Evolutionary conservation across 305 asterid species (phyloP).

Genomic region (Fraxinus albicans): DNA sequence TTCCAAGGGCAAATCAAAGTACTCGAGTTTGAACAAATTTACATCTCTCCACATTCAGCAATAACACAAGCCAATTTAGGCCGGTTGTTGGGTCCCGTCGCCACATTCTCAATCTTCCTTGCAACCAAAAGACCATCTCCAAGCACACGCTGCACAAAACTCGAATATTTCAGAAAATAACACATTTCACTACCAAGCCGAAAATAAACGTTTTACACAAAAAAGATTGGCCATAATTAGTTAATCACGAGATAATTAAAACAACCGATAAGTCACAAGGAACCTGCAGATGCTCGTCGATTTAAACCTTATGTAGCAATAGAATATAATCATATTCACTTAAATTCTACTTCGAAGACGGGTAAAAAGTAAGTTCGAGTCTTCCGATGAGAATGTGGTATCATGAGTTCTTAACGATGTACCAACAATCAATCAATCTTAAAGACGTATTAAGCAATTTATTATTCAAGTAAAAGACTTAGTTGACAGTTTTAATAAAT

Average conservation of each 20-base stretch:
- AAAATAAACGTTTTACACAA: not conserved
- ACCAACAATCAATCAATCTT: not conserved
- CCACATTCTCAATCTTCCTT: slow-evolving; percentile 96
- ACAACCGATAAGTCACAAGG: not conserved
- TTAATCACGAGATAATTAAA: not conserved
- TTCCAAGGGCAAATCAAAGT: not conserved
- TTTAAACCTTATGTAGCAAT: not conserved
- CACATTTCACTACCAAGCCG: not conserved
- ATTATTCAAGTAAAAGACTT: not conserved
- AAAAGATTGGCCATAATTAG: not conserved
- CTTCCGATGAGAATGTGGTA: not conserved
- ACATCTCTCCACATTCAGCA: slow-evolving; percentile 98
- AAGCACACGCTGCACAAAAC: slow-evolving; percentile 72
- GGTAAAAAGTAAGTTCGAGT: not conserved
- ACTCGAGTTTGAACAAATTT: slow-evolving; percentile 11
- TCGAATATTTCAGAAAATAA: slow-evolving; percentile 10
- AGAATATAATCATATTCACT: not conserved
- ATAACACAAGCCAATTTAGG: slow-evolving; percentile 81
- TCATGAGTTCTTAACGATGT: not conserved
- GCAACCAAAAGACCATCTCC: slow-evolving; percentile 87
- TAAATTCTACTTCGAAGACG: not conserved
- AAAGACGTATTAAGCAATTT: not conserved
- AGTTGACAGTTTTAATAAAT: not conserved
- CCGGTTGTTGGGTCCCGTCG: slow-evolving; percentile 79
- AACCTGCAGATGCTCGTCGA: not conserved